Conservation (phyloP, 2,329 filamentous ascomycete species). For the Pseudogymnoascus sp. region DNA sequence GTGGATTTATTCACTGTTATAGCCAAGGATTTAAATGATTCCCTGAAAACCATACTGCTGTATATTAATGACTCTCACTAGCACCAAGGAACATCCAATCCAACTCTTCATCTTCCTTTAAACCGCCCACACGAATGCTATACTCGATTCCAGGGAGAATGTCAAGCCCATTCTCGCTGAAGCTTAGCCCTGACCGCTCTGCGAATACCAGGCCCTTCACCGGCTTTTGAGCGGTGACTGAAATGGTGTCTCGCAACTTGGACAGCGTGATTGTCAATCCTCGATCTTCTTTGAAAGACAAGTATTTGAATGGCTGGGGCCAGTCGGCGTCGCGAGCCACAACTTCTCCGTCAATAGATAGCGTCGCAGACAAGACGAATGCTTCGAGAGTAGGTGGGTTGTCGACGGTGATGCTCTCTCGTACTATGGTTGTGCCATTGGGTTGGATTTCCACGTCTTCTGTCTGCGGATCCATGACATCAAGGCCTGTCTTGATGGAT, state of each 20-base stretch:
- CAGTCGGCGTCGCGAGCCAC: constrained; percentile 57
- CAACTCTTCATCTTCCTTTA: background rate
- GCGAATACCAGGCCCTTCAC: constrained; percentile 55
- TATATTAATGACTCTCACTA: background rate
- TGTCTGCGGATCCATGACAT: background rate
- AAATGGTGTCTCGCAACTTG: constrained; percentile 33
- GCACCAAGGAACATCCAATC: background rate
- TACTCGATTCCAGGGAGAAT: constrained; percentile 56
- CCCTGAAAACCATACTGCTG: background rate
- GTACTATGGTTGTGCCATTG: background rate
- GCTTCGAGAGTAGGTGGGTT: background rate
- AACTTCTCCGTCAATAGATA: constrained; percentile 39
- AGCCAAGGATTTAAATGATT: no score
- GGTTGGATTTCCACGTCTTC: background rate
- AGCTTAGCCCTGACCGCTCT: constrained; percentile 44
- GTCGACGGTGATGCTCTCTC: background rate
- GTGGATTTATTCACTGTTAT: no score
- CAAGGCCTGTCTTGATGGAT: background rate
- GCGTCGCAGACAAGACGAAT: constrained; percentile 40
- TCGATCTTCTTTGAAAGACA: constrained; percentile 48
- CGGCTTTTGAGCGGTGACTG: constrained; percentile 46
- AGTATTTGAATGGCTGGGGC: constrained; percentile 60
- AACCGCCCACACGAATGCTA: constrained; percentile 11
- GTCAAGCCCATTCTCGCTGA: constrained; percentile 56
- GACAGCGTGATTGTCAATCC: constrained; percentile 39